A percentile compares a stretch with the other conserved stretches of the same genome.
Conservation (phyloP, 176 grass and related monocot genomes). For the Typha latifolia region DNA sequence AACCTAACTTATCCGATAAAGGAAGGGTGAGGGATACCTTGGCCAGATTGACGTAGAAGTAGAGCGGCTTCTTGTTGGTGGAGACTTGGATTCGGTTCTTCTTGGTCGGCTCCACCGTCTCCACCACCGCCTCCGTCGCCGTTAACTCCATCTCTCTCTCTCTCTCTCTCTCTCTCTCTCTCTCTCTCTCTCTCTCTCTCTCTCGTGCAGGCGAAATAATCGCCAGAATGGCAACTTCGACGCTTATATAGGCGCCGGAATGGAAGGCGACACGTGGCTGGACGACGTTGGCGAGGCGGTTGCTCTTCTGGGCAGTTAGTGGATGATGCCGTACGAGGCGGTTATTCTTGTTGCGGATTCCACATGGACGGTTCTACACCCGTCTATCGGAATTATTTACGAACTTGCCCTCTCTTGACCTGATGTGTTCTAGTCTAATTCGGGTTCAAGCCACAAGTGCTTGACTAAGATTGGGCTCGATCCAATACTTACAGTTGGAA, state of each 20-base stretch:
- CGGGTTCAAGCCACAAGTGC: no score
- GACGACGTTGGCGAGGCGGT: neutral
- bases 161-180: constrained; percentile 8
- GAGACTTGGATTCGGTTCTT: constrained; percentile 94
- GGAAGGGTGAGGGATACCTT: constrained; percentile 32
- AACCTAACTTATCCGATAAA: no score
- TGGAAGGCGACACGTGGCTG: neutral
- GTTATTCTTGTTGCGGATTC: neutral
- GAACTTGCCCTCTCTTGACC: neutral
- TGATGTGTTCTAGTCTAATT: no score
- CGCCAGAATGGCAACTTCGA: neutral
- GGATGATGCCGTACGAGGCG: neutral
- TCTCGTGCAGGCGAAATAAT: neutral
- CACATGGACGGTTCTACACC: neutral
- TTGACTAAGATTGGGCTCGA: no score
- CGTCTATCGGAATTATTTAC: neutral
- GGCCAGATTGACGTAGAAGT: constrained; percentile 96
- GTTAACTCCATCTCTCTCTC: neutral
- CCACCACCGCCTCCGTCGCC: neutral
- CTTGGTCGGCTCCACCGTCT: constrained; percentile 26
- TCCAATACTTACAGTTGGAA: neutral
- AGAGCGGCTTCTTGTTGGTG: constrained; percentile 84
- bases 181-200: constrained; percentile 1
- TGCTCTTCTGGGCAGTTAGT: neutral
- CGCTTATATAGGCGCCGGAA: neutral